These are phyloP conservation scores for Neoboletus subvelutipes DNA, from an alignment of 768 basidiomycete species.

Conservation along the genomic window DNA sequence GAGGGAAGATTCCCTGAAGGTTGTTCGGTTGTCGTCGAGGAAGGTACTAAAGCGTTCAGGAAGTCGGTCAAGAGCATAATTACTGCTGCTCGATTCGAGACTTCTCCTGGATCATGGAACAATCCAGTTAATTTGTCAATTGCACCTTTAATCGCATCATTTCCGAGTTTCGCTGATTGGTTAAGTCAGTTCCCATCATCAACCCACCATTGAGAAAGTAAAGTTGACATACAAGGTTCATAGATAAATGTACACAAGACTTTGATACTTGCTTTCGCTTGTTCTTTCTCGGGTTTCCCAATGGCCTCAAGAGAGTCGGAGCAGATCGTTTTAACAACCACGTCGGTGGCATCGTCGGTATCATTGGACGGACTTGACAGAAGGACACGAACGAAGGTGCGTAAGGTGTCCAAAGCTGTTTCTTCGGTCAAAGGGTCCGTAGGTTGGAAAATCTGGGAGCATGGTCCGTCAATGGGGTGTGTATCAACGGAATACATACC, in stretches of 20 bases:
- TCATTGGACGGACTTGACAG: conserved; percentile 47
- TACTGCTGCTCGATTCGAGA: conserved; percentile 61
- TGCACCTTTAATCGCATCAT: conserved; percentile 64
- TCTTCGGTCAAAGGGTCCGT: conserved; percentile 74
- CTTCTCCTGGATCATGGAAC: conserved; percentile 72
- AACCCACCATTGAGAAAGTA: neutral
- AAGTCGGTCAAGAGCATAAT: conserved; percentile 68
- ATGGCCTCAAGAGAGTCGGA: conserved; percentile 79
- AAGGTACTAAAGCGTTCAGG: conserved; percentile 42
- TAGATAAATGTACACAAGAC: conserved; percentile 74
- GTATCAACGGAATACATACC: conserved; percentile 39
- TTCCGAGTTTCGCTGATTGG: conserved; percentile 60
- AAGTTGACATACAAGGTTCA: conserved; percentile 67
- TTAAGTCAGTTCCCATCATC: conserved; percentile 3
- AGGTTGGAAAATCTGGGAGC: conserved; percentile 84
- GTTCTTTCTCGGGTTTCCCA: conserved; percentile 90
- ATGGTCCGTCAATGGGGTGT: conserved; percentile 1
- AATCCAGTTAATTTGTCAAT: conserved; percentile 75
- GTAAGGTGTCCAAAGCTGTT: conserved; percentile 68
- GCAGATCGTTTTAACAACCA: conserved; percentile 71
- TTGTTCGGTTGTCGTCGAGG: neutral
- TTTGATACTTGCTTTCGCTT: conserved; percentile 85
- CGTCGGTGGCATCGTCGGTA: conserved; percentile 40
- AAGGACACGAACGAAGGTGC: conserved; percentile 72
- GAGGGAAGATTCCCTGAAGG: conserved; percentile 31